These are phyloP conservation scores for Alternaria triticina DNA, from an alignment of 2,329 filamentous ascomycete species.

Conservation along the genomic window DNA sequence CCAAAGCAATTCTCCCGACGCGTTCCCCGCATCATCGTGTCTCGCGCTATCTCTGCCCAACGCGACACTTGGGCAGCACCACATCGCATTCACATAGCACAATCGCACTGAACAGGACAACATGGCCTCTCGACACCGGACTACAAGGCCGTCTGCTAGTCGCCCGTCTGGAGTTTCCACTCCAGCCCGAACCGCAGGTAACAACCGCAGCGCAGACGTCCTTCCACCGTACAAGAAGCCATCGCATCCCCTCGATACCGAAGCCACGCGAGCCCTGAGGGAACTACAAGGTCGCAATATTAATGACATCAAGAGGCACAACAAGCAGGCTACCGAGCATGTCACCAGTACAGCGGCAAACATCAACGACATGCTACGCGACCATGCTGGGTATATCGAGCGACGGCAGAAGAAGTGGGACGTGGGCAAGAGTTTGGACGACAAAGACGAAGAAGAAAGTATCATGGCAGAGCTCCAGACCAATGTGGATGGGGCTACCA, in stretches of 20 bases:
- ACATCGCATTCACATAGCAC: neutral
- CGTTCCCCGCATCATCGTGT: constrained; percentile 8
- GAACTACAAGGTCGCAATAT: constrained; percentile 53
- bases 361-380: constrained; percentile 63
- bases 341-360: constrained; percentile 59
- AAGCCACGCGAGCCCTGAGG: constrained; percentile 55
- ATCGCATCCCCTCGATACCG: constrained; percentile 57
- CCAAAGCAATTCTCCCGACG: neutral
- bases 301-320: constrained; percentile 55
- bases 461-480: constrained; percentile 49
- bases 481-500: constrained; percentile 60
- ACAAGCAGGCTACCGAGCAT: constrained; percentile 54
- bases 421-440: constrained; percentile 43
- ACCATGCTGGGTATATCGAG: constrained; percentile 46
- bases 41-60: neutral
- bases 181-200: constrained; percentile 4
- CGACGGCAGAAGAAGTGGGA: constrained; percentile 44
- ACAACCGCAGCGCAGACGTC: constrained; percentile 15
- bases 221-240: constrained; percentile 63
- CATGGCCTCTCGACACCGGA: constrained; percentile 30
- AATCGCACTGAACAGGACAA: neutral
- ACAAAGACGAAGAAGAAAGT: constrained; percentile 48
- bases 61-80: neutral
- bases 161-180: constrained; percentile 7
- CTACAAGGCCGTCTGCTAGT: constrained; percentile 19